Percentiles rank a stretch among this genome's conserved stretches.
Evolutionary conservation across 768 basidiomycete genomes (phyloP).

Genomic region (Russula foetens): DNA sequence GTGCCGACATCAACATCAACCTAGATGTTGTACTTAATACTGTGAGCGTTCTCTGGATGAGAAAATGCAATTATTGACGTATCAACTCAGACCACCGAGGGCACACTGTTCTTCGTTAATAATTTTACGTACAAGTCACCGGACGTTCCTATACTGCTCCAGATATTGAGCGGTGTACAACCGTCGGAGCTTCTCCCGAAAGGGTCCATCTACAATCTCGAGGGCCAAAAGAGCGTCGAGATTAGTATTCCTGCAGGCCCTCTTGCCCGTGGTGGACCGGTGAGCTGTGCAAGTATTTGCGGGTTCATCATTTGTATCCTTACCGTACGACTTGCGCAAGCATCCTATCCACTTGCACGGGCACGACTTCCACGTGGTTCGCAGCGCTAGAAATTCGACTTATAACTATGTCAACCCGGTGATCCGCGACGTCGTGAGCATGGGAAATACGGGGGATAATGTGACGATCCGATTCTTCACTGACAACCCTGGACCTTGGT

Average conservation of each 20-base stretch:
- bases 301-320: too few species aligned
- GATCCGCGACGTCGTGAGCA: slow-evolving; percentile 16
- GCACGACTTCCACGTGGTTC: slow-evolving; percentile 12
- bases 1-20: too few species aligned
- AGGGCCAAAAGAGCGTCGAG: neutral
- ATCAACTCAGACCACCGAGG: too few species aligned
- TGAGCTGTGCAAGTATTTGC: neutral
- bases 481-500: slow-evolving; percentile 17
- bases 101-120: too few species aligned
- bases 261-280: slow-evolving; percentile 1
- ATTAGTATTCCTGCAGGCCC: neutral
- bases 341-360: slow-evolving; percentile 10
- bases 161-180: too few species aligned
- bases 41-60: too few species aligned
- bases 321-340: neutral
- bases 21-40: too few species aligned
- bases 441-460: neutral
- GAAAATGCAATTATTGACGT: too few species aligned
- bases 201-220: neutral
- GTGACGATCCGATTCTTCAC: slow-evolving; percentile 24
- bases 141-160: too few species aligned
- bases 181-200: neutral
- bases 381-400: slow-evolving; percentile 5
- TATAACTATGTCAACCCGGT: slow-evolving; percentile 18
- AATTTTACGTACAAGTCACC: too few species aligned